phyloP scores from a whole-genome alignment of 1,284 basidiomycete species.

The Cystobasidium sp. region DNA sequence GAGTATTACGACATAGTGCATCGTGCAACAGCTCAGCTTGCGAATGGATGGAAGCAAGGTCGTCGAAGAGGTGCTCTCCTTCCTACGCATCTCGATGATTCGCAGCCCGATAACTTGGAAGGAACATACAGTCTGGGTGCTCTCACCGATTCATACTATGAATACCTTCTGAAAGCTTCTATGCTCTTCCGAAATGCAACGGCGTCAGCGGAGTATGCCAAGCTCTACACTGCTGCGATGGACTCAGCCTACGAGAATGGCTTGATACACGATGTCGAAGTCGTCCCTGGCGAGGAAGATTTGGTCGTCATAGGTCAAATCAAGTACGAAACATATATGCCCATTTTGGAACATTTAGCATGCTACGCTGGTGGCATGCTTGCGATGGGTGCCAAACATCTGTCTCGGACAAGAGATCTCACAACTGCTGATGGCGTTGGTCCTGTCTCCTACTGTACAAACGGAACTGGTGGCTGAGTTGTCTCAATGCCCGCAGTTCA shows the following conservation, averaged over 20 bases:
- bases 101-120: constrained; percentile 21
- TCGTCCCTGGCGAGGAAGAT: constrained; percentile 30
- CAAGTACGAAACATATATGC: constrained; percentile 33
- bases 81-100: constrained; percentile 31
- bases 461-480: not conserved
- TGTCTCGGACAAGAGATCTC: constrained; percentile 59
- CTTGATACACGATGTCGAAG: constrained; percentile 20
- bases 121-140: constrained; percentile 24
- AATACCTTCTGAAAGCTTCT: constrained; percentile 64
- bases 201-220: not conserved
- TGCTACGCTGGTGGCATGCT: constrained; percentile 65
- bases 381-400: constrained; percentile 61
- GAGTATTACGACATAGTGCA: constrained; percentile 61
- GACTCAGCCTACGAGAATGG: constrained; percentile 28
- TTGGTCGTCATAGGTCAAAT: constrained; percentile 22
- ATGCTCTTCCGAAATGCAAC: constrained; percentile 55
- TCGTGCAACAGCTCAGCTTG: constrained; percentile 23
- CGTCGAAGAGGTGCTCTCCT: constrained; percentile 7
- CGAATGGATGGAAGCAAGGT: constrained; percentile 30
- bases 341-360: constrained; percentile 56
- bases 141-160: constrained; percentile 59
- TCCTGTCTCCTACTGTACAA: not conserved
- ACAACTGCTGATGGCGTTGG: constrained; percentile 46
- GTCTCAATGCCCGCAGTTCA: constrained; percentile 54
- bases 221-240: constrained; percentile 18